Conservation (phyloP, 2,329 filamentous ascomycete genomes). For the Sclerotinia sclerotiorum region DNA sequence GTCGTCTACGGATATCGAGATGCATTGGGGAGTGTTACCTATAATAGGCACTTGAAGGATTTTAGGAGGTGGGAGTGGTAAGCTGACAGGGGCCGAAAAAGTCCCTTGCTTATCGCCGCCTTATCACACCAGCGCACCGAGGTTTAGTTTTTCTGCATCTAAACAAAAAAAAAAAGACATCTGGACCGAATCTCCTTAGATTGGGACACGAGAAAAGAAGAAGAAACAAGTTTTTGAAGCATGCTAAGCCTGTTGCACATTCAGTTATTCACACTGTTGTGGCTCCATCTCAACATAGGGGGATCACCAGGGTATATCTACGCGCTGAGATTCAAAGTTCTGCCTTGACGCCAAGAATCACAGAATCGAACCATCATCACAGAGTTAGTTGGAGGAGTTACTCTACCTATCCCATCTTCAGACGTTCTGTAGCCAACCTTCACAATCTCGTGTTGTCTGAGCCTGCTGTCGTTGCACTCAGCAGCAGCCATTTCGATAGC, state of each 20-base stretch:
- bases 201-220: not conserved
- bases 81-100: slow-evolving; percentile 4
- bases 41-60: slow-evolving; percentile 11
- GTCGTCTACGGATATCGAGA: not conserved
- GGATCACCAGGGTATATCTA: too few species aligned
- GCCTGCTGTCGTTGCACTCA: not conserved
- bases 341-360: not conserved
- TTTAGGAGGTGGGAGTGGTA: slow-evolving; percentile 2
- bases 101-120: slow-evolving; percentile 8
- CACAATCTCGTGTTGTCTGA: not conserved
- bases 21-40: not conserved
- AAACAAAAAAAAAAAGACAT: not conserved
- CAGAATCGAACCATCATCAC: not conserved
- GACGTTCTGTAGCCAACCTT: too few species aligned
- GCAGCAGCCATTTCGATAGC: not conserved
- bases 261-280: not conserved
- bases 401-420: not conserved
- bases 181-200: not conserved
- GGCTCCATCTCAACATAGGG: not conserved
- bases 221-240: not conserved
- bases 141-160: not conserved
- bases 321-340: not conserved
- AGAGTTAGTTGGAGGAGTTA: not conserved
- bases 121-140: slow-evolving; percentile 15
- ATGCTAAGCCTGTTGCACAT: not conserved